Conservation (phyloP, 352 stramenopile species). For the Phytophthora vignae region DNA sequence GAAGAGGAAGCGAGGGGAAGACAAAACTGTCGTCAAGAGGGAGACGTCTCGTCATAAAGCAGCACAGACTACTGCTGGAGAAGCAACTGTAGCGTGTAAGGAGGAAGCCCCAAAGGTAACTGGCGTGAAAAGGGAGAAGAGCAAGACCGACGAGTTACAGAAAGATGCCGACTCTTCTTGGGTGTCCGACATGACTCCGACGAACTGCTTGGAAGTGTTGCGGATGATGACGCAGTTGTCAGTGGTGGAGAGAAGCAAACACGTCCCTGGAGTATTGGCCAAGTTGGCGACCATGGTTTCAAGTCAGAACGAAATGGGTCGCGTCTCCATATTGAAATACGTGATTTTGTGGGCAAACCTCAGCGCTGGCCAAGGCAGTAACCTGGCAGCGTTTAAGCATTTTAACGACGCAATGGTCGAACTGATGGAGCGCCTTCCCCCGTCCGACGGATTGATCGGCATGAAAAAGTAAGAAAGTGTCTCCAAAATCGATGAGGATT, state of each 20-base stretch:
- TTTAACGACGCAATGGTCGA: neutral
- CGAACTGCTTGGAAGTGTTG: conserved; percentile 7
- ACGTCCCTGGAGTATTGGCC: neutral
- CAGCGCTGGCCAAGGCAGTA: neutral
- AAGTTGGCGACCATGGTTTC: conserved; percentile 5
- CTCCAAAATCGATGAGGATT: too few species aligned
- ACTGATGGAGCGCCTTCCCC: neutral
- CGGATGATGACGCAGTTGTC: conserved; percentile 15
- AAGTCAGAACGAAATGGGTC: neutral
- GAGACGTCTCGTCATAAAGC: neutral
- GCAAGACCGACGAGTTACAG: neutral
- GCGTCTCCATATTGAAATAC: conserved; percentile 13
- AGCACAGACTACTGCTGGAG: neutral
- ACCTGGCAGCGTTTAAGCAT: neutral
- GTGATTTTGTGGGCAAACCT: conserved; percentile 13
- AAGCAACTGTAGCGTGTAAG: neutral
- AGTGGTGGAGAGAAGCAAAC: neutral
- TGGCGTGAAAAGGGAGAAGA: neutral
- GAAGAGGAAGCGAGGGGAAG: neutral
- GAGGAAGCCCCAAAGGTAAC: neutral
- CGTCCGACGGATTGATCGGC: neutral
- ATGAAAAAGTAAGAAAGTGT: conserved; percentile 2
- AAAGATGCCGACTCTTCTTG: neutral
- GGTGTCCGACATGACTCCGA: neutral
- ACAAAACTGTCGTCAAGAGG: neutral